Percentiles rank a stretch among this genome's conserved stretches.
Evolutionary conservation across 2,329 filamentous ascomycete species (phyloP).

Genomic region (Paecilomyces formosus): DNA sequence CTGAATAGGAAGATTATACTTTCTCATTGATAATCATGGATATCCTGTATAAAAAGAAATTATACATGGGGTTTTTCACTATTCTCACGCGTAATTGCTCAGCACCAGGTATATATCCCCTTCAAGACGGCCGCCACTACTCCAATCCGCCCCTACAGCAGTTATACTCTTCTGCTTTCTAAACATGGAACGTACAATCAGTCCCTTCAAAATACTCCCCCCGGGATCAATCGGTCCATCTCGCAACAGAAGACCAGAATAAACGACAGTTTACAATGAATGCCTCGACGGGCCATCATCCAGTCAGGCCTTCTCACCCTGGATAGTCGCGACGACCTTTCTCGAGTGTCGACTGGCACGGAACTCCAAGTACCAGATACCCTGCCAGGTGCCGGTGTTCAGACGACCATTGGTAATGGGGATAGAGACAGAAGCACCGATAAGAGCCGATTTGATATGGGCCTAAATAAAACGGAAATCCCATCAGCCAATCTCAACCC

Average conservation of each 20-base stretch:
- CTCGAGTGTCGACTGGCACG: conserved; percentile 66
- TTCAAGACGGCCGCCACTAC: neutral
- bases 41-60: neutral
- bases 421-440: conserved; percentile 83
- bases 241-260: neutral
- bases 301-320: conserved; percentile 61
- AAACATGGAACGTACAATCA: neutral
- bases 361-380: conserved; percentile 95
- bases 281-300: neutral
- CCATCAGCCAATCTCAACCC: neutral
- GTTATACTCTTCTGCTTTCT: neutral
- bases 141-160: neutral
- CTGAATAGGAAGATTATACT: neutral
- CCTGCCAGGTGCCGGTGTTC: conserved; percentile 55
- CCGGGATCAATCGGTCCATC: neutral
- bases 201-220: neutral
- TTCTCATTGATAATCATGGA: neutral
- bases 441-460: conserved; percentile 84
- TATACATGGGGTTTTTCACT: no score
- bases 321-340: conserved; percentile 85
- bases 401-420: conserved; percentile 82
- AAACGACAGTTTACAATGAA: neutral
- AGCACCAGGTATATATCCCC: neutral
- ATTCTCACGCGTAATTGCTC: no score
- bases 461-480: conserved; percentile 47